Conservation (phyloP, 2,329 filamentous ascomycete genomes). For the Cladosporium sp. region DNA sequence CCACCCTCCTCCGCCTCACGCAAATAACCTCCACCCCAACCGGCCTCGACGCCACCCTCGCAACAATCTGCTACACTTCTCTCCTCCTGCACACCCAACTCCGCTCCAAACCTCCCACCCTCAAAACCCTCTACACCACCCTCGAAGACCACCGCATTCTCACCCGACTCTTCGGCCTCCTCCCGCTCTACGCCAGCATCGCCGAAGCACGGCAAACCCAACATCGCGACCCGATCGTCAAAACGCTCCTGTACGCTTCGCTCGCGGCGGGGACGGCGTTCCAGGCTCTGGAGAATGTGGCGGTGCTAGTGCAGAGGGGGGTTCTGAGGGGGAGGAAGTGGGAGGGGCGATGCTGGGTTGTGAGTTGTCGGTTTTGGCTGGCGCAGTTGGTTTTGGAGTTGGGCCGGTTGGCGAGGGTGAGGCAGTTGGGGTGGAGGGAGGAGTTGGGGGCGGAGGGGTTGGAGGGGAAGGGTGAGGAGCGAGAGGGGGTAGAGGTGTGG, state of each 20-base stretch:
- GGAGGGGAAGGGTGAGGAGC: conserved; percentile 35
- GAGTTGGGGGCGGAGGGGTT: conserved; percentile 29
- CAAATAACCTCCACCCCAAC: conserved; percentile 33
- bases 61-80: conserved; percentile 40
- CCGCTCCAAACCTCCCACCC: conserved; percentile 23
- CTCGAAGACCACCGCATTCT: conserved; percentile 68
- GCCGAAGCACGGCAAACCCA: conserved; percentile 35
- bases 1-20: conserved; percentile 20
- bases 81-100: conserved; percentile 36
- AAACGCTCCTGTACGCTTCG: conserved; percentile 58
- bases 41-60: conserved; percentile 37
- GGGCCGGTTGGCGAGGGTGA: conserved; percentile 48
- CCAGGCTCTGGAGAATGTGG: conserved; percentile 77
- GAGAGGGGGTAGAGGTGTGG: conserved; percentile 21
- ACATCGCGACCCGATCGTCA: conserved; percentile 40
- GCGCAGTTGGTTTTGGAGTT: conserved; percentile 72
- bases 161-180: conserved; percentile 66
- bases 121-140: conserved; percentile 51
- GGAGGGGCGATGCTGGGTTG: conserved; percentile 57
- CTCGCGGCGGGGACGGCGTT: conserved; percentile 62
- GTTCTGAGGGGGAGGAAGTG: conserved; percentile 48
- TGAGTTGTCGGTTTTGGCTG: conserved; percentile 76
- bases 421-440: conserved; percentile 36
- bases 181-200: conserved; percentile 67
- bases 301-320: conserved; percentile 68